phyloP scores from a whole-genome alignment of 331 rosid species.

The Acacia concinna region DNA sequence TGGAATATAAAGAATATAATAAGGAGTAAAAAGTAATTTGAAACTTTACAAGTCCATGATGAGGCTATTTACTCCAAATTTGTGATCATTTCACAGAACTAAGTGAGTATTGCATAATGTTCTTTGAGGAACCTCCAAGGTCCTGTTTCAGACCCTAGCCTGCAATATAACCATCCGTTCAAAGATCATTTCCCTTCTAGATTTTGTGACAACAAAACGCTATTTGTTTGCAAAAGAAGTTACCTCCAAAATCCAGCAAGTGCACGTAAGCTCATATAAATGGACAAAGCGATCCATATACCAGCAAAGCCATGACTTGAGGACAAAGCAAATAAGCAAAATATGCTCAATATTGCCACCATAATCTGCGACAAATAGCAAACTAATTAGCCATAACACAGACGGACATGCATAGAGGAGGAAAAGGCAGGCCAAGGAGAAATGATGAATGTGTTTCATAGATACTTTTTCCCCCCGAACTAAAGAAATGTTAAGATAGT shows the following conservation, averaged over 20 bases:
- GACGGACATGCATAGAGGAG: not conserved
- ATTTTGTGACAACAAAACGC: not conserved
- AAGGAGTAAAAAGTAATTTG: not conserved
- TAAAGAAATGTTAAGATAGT: not conserved
- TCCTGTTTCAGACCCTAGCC: slow-evolving; percentile 71
- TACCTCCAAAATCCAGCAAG: slow-evolving; percentile 59
- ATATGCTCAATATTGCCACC: slow-evolving; percentile 49
- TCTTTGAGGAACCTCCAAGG: slow-evolving; percentile 65
- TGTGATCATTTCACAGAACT: not conserved
- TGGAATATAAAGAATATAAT: not conserved
- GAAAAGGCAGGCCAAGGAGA: not conserved
- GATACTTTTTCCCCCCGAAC: not conserved
- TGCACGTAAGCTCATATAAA: slow-evolving; percentile 48
- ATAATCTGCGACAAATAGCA: slow-evolving; percentile 36
- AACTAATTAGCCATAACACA: slow-evolving; percentile 7
- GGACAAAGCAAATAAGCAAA: slow-evolving; percentile 36
- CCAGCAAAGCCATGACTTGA: slow-evolving; percentile 45
- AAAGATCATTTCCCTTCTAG: not conserved
- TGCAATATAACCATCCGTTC: slow-evolving; percentile 35
- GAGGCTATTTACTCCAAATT: not conserved
- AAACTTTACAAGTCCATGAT: not conserved
- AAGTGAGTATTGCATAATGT: not conserved
- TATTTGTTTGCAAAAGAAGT: not conserved
- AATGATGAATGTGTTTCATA: not conserved
- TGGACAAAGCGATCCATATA: slow-evolving; percentile 54